phyloP scores from a whole-genome alignment of 176 grass and related monocot genomes.

The Oryza nivara region DNA sequence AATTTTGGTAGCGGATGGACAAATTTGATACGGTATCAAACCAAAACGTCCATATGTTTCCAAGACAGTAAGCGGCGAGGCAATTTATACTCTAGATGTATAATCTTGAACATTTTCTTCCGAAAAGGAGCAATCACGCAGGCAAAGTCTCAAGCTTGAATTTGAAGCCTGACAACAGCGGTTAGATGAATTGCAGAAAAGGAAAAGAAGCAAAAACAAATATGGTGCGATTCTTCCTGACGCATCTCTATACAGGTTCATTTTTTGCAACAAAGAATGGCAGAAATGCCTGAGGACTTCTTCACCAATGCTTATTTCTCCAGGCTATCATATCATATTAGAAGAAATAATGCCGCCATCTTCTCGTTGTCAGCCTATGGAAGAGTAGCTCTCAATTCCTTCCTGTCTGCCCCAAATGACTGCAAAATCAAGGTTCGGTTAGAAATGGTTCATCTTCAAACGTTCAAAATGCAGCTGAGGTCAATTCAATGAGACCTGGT shows the following conservation, averaged over 20 bases:
- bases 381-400: slow-evolving; percentile 80
- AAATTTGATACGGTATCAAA: too few species aligned
- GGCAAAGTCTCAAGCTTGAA: slow-evolving; percentile 43
- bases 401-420: slow-evolving; percentile 90
- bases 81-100: too few species aligned
- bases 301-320: slow-evolving; percentile 50
- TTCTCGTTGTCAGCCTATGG: slow-evolving; percentile 54
- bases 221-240: slow-evolving; percentile 43
- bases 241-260: slow-evolving; percentile 66
- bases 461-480: slow-evolving; percentile 5
- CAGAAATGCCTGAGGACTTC: slow-evolving; percentile 32
- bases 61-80: too few species aligned
- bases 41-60: too few species aligned
- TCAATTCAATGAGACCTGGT: not conserved
- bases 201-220: slow-evolving; percentile 36
- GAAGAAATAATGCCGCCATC: slow-evolving; percentile 23
- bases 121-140: slow-evolving; percentile 1
- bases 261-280: slow-evolving; percentile 44
- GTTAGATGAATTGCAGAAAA: slow-evolving; percentile 43
- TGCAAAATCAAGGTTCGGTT: slow-evolving; percentile 36
- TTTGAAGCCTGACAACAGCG: slow-evolving; percentile 34
- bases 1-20: too few species aligned
- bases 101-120: slow-evolving; percentile 9
- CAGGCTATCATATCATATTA: slow-evolving; percentile 32
- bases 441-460: not conserved